Base-by-base conservation (phyloP, 1,139 yeast species). In the Casaregolazyma lundiana region DNA sequence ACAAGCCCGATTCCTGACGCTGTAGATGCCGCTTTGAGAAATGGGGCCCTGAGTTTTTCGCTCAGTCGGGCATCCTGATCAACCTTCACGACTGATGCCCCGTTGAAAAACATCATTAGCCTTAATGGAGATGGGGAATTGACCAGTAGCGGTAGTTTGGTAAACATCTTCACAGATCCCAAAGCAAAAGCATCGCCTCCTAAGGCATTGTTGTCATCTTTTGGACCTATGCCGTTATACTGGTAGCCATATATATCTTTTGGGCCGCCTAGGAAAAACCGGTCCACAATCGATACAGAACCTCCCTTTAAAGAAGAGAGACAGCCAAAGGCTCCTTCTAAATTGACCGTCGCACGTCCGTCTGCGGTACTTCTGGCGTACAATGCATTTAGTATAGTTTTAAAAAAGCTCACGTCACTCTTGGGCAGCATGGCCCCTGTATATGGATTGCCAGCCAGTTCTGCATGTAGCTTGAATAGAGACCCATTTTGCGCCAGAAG, bases 201-300 rank as follows among this genome's bases (percentile, higher is more conserved):
- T 16, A 88, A 63, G 5, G 69, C 61, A 45, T 70, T 73, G 4
- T 55, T 54, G 7, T 70, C 76, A 45, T 78, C 83, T 58, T 84
- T 82, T 1, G 97, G 97, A 0, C 98, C 98, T 30, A 90, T 63
- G 0, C 96, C 95, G 64, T 87, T 84, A 57, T 81, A 67, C 34
- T 73, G 70, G 62, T 86, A 87, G 0, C 92, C 86, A 43, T 95
- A 72, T 1, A 88, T 80, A 56, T 85, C 95, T 55, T 85, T 84
- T 1, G 96, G 85, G 0, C 96, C 95, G 56, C 94, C 85, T n/a
- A 84, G 69, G 55, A 77, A 80, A 51, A 80, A 73, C 40, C 76
- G 65, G 53, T 77, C 81, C 63, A 71, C 67, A 18, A 69, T 44
- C 4, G 51, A 41, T 16, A 39, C 34, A n/a, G 45, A 45, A 20